A percentile compares a stretch with the other conserved stretches of the same genome.
These are phyloP conservation scores for Micractinium conductrix DNA, from an alignment of 139 green algal genomes.

Conservation along the genomic window DNA sequence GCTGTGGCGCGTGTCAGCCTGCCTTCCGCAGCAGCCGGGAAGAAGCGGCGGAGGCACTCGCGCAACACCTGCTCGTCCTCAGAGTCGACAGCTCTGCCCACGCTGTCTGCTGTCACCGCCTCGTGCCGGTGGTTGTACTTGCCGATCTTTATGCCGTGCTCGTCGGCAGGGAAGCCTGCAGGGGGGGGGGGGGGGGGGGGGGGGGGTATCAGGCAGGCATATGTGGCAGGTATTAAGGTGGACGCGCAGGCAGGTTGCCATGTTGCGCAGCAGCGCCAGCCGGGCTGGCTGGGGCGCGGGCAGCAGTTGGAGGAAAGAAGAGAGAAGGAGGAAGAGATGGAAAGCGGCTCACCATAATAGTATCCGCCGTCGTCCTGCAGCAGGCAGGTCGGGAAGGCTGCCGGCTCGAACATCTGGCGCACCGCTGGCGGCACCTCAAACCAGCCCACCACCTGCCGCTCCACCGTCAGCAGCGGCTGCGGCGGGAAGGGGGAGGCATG, in stretches of 20 bases:
- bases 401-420: conserved; percentile 31
- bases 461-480: conserved; percentile 30
- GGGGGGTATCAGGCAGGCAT: background rate
- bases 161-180: conserved; percentile 70
- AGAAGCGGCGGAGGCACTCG: conserved; percentile 40
- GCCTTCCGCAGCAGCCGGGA: conserved; percentile 57
- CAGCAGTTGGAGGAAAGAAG: background rate
- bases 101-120: conserved; percentile 44
- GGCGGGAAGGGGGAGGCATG: background rate
- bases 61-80: conserved; percentile 56
- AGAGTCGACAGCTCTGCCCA: conserved; percentile 41
- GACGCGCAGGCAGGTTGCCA: too few species aligned
- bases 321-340: background rate
- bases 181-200: background rate
- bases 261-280: too few species aligned
- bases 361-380: conserved; percentile 54
- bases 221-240: too few species aligned
- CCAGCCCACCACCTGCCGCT: conserved; percentile 71
- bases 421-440: conserved; percentile 49
- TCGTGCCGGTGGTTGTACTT: conserved; percentile 44
- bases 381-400: conserved; percentile 62
- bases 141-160: conserved; percentile 56
- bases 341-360: conserved; percentile 17
- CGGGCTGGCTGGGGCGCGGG: background rate
- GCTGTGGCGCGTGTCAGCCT: conserved; percentile 45